Evolutionary conservation across 2,329 filamentous ascomycete genomes (phyloP), one percentile per base, ranked within the genome.

Genomic region (Talaromyces pinophilus): DNA sequence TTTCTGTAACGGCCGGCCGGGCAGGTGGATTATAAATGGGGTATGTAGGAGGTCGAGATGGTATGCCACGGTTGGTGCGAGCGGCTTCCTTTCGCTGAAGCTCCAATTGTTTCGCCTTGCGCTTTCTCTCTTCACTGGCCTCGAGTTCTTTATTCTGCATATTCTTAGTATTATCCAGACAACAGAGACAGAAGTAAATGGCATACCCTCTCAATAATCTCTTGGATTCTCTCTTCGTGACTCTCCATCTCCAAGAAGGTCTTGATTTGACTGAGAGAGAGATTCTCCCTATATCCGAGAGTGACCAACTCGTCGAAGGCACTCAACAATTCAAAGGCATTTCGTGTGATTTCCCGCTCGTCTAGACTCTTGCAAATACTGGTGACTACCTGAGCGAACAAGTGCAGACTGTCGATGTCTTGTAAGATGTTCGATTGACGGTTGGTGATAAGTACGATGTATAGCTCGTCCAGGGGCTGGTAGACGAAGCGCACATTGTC

Each of bases 401-500:
- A 87, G 80, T 99, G 96, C 68, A 99, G 87, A 67, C 95, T 97
- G 82, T 98, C 95, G 80, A 99, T 99, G 81, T 99, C 95, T 82
- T 99, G 95, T 62, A 99, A 87, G 72, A 99, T 99, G 82, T 99
- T 99, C 80, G 94, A 98, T 84, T 98, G 95, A 74, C 93, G 91
- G 85, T 99, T 99, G 80, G 96, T 99, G 82, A 99, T 98, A 76
- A 99, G 88, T 71, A 99, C 94, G 88, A 99, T 98, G 87, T 99
- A 99, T 70, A 99, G 89, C 84, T 99, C 96, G 82, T 99, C 96
- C 70, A 99, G 87, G 68, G 95, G 96, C 80, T 99, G 95, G 85
- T 99, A 99, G 67, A 99, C 95, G 78, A 97, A 99, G 83, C 95
- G 94, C 76, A 99, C 95, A 83, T 97, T 98, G 84, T 99, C 96